Evolutionary conservation across 441 rosid species (phyloP), one percentile per base, ranked within the genome.

Genomic region (Populus trichocarpa): DNA sequence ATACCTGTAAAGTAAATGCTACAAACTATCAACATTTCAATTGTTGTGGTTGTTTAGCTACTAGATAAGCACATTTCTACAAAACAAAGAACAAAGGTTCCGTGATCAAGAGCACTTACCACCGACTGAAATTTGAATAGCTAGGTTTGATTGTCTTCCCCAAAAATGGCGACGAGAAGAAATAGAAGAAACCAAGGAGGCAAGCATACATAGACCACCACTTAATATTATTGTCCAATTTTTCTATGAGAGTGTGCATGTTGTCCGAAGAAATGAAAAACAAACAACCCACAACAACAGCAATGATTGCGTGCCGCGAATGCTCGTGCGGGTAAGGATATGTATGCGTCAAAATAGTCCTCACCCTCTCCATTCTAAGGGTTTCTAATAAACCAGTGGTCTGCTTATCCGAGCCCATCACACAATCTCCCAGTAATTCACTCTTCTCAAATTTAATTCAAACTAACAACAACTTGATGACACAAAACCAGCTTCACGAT

Each of bases 161-260:
- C 22, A 96, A 79, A 85, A 96, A 96, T 8, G 99, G 99, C 68
- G 99, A 92, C 8, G 99, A 94, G 84, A 96, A 96, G 95, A 92
- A 94, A 84, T 96, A 96, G 90, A 96, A 96, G 89, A 96, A 96
- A 22, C 99, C 99, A 63, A 96, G 94, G 78, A 96, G 74, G 77
- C 99, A 96, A 26, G 90, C 99, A 86, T 96, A 96, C 97, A 96
- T 96, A 63, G 98, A 93, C 99, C 98, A 96, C 99, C 99, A 96
- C 79, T 96, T 96, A 74, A 96, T 75, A 79, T 93, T 93, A 32
- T 86, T 90, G 82, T 93, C 95, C 80, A 96, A 86, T 86, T 94
- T 96, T 65, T 93, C 99, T 22, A 94, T 79, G 42, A 96, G 94
- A 26, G 98, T 96, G 75, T 90, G 99, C 90, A 96, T 92, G 84